Base-by-base conservation (phyloP, 1,284 basidiomycete genomes). In the Cutaneotrichosporon sp. region DNA sequence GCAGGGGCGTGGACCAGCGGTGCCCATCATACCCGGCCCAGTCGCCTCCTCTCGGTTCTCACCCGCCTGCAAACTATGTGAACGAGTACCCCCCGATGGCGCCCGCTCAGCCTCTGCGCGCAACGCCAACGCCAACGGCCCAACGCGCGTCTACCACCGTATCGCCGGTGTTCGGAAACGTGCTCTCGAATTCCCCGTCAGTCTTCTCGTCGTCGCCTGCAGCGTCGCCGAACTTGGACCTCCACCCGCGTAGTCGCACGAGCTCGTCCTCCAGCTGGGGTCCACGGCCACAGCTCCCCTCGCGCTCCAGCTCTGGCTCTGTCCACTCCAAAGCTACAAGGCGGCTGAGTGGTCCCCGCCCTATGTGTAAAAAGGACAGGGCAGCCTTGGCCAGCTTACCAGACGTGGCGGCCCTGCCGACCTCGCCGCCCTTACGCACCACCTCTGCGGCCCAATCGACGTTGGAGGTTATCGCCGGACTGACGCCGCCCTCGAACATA, bases 301-400 rank as follows among this genome's bases (percentile, higher is more conserved):
- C 42, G 18, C 42, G 42, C 42, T 46, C 42, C 18, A 46, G 42
- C 42, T 46, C 42, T 46, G 42, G 42, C 42, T 46, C 42, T n/a
- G 42, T 46, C 7, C 8, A 46, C 42, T 46, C 42, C 42, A 46
- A 46, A 18, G 18, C 16, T 9, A 7, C 18, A n/a, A 18, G 42
- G 1, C 42, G 18, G 42, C 42, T 46, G 42, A 46, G 18, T 46
- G 42, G 42, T 6, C 42, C 42, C 16, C 42, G 42, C 4, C 8
- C 42, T 18, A 18, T 46, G 7, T 7, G 16, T 7, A 7, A 16
- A 16, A 46, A 46, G 42, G 42, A 46, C 18, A 46, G n/a, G 42
- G 18, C 42, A 9, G 18, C 16, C 6, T 16, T 46, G 16, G 7
- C 42, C 42, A 46, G 18, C 18, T 16, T 46, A 5, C 42, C 42